phyloP scores from a whole-genome alignment of 768 basidiomycete species.

The Clitopilus passeckerianus region DNA sequence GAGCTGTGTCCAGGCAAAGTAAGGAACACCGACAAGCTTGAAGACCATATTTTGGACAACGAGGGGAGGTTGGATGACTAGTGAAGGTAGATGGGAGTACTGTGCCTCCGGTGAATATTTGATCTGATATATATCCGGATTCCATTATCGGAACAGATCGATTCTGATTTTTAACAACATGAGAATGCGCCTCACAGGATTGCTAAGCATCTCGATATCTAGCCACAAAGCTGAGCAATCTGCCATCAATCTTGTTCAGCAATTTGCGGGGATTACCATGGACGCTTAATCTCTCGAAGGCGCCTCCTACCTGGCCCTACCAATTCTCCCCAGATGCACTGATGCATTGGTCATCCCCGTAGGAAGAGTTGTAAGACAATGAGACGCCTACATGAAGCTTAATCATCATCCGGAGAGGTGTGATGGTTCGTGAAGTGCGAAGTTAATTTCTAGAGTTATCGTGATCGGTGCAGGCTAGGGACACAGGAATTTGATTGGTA shows the following conservation, averaged over 20 bases:
- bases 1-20: conserved; percentile 38
- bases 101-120: background rate
- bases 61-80: background rate
- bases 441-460: too few species aligned
- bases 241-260: background rate
- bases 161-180: too few species aligned
- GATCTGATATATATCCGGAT: background rate
- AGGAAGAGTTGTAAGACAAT: too few species aligned
- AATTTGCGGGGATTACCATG: background rate
- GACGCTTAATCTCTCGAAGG: background rate
- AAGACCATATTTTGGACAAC: conserved; percentile 18
- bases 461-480: too few species aligned
- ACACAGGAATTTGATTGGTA: too few species aligned
- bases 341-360: too few species aligned
- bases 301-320: background rate
- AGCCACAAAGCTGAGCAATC: background rate
- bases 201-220: background rate
- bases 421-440: too few species aligned
- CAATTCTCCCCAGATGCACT: too few species aligned
- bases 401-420: too few species aligned
- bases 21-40: conserved; percentile 20
- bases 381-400: too few species aligned
- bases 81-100: background rate
- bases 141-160: too few species aligned
- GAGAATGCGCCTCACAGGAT: background rate